Evolutionary conservation across 345 rosid species (phyloP), one percentile per base, ranked within the genome.

Genomic region (Sapria himalayana): DNA sequence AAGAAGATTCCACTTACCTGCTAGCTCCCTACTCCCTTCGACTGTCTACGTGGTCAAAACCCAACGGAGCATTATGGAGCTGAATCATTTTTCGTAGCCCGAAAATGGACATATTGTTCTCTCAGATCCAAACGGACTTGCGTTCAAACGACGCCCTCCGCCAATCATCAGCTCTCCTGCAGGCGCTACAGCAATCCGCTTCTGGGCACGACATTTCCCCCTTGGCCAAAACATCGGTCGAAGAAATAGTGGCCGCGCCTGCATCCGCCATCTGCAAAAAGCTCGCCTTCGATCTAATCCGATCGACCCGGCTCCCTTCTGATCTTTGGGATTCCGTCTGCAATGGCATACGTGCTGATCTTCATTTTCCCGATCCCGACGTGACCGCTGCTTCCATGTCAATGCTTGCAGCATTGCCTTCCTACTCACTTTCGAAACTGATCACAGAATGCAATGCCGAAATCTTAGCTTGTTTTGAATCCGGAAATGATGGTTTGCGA

Each of bases 41-140:
- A n/a, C n/a, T n/a, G n/a, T n/a, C n/a, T n/a, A n/a, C n/a, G n/a
- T n/a, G n/a, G n/a, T n/a, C n/a, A n/a, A n/a, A n/a, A n/a, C n/a
- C n/a, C n/a, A n/a, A n/a, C n/a, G n/a, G n/a, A n/a, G n/a, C n/a
- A n/a, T n/a, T n/a, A n/a, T n/a, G n/a, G n/a, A n/a, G n/a, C n/a
- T n/a, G n/a, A n/a, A n/a, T n/a, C n/a, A n/a, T n/a, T n/a, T n/a
- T n/a, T n/a, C n/a, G n/a, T n/a, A n/a, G n/a, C n/a, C n/a, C n/a
- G 20, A 23, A 32, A 48, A 85, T 85, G 96, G 96, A 85, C 69
- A 81, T 86, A 16, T 73, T 86, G 12, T 78, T 72, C 45, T 85
- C 92, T 37, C 97, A 86, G 94, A 86, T 86, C 76, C 97, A 86
- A 58, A 92, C 94, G 27, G 97, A 27, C 31, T 11, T 27, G 5